Evolutionary conservation across 768 basidiomycete genomes (phyloP), one percentile per base, ranked within the genome.

Genomic region (Leccinum imitatum): DNA sequence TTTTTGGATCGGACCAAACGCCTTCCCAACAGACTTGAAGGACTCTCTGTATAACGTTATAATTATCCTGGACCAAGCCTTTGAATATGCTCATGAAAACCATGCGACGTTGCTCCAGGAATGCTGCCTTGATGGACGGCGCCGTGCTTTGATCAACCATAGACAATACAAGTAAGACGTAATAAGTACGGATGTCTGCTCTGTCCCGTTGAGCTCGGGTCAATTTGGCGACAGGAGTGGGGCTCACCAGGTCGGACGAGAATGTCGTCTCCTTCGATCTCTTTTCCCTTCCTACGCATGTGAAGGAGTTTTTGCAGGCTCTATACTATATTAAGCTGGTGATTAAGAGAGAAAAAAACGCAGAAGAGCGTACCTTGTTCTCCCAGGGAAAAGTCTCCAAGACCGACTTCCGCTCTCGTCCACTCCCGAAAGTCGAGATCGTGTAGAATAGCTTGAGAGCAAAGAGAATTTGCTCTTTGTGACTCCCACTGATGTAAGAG

Each of bases 331-430:
- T 51, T 57, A 31, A 60, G 57, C 58, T 25, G 57, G 57, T 23
- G 56, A 61, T 25, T 14, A 50, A 53, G 14, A 19, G 51, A 53
- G 14, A 19, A 15, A 17, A 19, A 30, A 3, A 46, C 10, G 59
- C 11, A 27, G 10, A n/a, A 54, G 30, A 9, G 14, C 73, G 2
- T 55, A 87, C 91, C 79, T 91, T 93, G 31, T 81, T 78, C 59
- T 90, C 90, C 91, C 91, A 93, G 6, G 84, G 82, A 72, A 93
- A 91, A 0, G 78, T 78, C 56, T 92, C 91, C 27, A 87, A 71
- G 2, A 90, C 77, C 0, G 76, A 67, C 62, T 83, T 87, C 54
- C 82, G 79, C 62, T 92, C 89, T 23, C 80, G 73, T 17, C 90
- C 89, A 23, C 87, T 81, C 2, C 80, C 86, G 67, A 88, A 92